A percentile compares a stretch with the other conserved stretches of the same genome.
Conservation (phyloP, 352 stramenopile species). For the Globisporangium yorkense region DNA sequence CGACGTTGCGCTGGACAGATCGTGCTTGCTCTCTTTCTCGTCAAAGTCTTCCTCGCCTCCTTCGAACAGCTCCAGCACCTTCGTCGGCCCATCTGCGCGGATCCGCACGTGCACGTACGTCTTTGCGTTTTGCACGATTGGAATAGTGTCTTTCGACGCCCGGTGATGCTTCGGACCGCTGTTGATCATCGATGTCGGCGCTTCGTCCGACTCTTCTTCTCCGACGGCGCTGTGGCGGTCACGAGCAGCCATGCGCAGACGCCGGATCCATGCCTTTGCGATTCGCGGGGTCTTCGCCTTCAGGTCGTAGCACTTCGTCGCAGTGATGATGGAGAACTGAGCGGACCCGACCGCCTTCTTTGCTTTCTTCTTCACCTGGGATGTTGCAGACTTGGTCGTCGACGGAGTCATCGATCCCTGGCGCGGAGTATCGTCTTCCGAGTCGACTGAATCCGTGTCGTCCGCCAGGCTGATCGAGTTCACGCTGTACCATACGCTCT, state of each 20-base stretch:
- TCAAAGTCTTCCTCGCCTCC: constrained; percentile 84
- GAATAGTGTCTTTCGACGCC: constrained; percentile 26
- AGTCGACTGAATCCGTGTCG: constrained; percentile 69
- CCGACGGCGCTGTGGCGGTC: constrained; percentile 10
- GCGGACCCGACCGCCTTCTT: constrained; percentile 37
- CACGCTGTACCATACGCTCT: constrained; percentile 74
- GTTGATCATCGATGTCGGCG: constrained; percentile 18
- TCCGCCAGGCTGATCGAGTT: constrained; percentile 70
- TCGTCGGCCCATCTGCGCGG: constrained; percentile 84
- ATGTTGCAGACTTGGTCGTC: constrained; percentile 18
- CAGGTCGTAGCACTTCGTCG: constrained; percentile 82
- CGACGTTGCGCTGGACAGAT: constrained; percentile 59
- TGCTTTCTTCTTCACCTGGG: constrained; percentile 12
- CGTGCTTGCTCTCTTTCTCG: constrained; percentile 74
- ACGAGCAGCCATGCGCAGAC: constrained; percentile 60
- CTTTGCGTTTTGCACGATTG: constrained; percentile 69
- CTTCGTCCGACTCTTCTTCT: constrained; percentile 23
- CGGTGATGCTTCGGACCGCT: constrained; percentile 24
- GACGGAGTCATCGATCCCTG: constrained; percentile 12
- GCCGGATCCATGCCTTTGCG: constrained; percentile 60
- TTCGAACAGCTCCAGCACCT: constrained; percentile 89
- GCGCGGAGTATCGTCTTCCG: constrained; percentile 39
- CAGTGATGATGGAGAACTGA: constrained; percentile 85
- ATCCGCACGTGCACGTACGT: constrained; percentile 85
- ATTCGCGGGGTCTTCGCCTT: constrained; percentile 74